Percentiles rank a stretch among this genome's conserved stretches.
Evolutionary conservation across 192 early-diverging fungal species (phyloP).

Genomic region (Backusella psychrophila): DNA sequence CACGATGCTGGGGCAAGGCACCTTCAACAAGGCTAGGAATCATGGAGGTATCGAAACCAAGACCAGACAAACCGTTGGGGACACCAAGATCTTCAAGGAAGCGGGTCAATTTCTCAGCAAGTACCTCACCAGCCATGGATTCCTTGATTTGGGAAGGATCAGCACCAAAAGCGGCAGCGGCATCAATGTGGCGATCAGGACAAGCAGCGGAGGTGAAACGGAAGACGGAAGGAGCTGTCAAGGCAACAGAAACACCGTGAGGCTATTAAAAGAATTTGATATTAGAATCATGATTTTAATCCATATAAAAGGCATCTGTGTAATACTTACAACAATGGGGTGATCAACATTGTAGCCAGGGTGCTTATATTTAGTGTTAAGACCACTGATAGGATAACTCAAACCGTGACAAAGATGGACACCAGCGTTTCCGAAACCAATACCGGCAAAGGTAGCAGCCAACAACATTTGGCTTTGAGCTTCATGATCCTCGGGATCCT

Average conservation of each 20-base stretch:
- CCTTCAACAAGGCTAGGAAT: slow-evolving; percentile 77
- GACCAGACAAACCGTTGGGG: slow-evolving; percentile 74
- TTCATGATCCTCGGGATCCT: slow-evolving; percentile 60
- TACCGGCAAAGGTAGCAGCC: slow-evolving; percentile 85
- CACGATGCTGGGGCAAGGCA: slow-evolving; percentile 88
- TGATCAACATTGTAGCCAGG: slow-evolving; percentile 77
- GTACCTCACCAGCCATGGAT: slow-evolving; percentile 69
- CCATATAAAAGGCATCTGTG: not conserved
- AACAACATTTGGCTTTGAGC: slow-evolving; percentile 85
- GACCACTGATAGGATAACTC: slow-evolving; percentile 83
- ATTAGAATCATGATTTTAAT: not conserved
- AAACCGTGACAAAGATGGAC: slow-evolving; percentile 88
- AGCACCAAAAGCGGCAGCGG: slow-evolving; percentile 72
- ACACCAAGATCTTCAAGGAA: slow-evolving; percentile 78
- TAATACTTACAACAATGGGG: slow-evolving; percentile 55
- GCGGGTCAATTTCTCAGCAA: slow-evolving; percentile 73
- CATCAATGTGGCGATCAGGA: slow-evolving; percentile 86
- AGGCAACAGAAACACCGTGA: slow-evolving; percentile 80
- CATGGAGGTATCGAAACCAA: slow-evolving; percentile 71
- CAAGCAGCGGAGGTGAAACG: slow-evolving; percentile 75
- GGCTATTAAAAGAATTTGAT: slow-evolving; percentile 8
- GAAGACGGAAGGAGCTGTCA: slow-evolving; percentile 91
- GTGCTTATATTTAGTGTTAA: slow-evolving; percentile 81
- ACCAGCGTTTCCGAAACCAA: slow-evolving; percentile 50
- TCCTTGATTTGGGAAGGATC: slow-evolving; percentile 62